Percentiles rank a stretch among this genome's conserved stretches.
Evolutionary conservation across 78 protist species (phyloP).

Genomic region (Dictyostelium citrinum): DNA sequence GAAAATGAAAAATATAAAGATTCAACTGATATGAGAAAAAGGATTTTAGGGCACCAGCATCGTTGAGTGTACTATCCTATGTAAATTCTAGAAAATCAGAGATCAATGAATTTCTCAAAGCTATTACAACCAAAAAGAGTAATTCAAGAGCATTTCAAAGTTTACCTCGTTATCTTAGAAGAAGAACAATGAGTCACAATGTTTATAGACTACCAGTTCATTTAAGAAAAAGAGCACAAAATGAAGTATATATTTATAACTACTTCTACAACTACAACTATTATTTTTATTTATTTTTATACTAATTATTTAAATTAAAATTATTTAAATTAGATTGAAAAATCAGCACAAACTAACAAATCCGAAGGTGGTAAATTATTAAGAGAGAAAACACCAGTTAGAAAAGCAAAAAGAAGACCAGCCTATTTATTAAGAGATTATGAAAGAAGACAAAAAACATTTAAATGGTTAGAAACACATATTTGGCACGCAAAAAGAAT

Average conservation of each 20-base stretch:
- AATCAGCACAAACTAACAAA: constrained; percentile 2
- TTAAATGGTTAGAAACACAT: constrained; percentile 89
- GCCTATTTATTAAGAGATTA: constrained; percentile 19
- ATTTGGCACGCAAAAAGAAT: constrained; percentile 91
- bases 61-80: background rate
- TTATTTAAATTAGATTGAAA: constrained; percentile 4
- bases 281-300: background rate
- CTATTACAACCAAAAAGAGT: constrained; percentile 1
- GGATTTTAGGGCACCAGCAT: background rate
- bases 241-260: constrained; percentile 19
- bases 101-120: background rate
- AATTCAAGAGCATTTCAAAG: constrained; percentile 81
- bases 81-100: constrained; percentile 24
- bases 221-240: constrained; percentile 66
- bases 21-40: background rate
- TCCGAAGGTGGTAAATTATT: background rate
- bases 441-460: constrained; percentile 57
- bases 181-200: constrained; percentile 88
- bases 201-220: constrained; percentile 76
- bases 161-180: constrained; percentile 86
- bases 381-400: background rate
- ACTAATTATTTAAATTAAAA: background rate
- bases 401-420: constrained; percentile 72
- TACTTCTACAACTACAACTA: background rate
- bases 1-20: background rate